These are phyloP conservation scores for Melastoma malabathricum DNA, from an alignment of 345 rosid genomes.

Conservation along the genomic window DNA sequence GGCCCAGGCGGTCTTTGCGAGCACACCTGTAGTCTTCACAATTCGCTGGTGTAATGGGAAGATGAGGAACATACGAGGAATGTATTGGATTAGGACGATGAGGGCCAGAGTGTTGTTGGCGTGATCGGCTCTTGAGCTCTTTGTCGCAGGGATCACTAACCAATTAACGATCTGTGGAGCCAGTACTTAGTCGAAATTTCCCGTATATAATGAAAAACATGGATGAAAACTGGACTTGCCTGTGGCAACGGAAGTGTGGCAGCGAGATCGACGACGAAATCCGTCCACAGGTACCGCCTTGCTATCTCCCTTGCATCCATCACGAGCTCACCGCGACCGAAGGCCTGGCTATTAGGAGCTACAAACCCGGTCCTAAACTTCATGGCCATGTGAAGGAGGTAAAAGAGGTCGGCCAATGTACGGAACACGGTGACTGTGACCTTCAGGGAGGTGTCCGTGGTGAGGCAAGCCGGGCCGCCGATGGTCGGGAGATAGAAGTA, in stretches of 20 bases:
- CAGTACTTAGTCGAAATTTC: neutral
- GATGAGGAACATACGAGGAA: constrained; percentile 66
- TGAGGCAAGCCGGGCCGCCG: constrained; percentile 43
- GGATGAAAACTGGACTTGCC: constrained; percentile 10
- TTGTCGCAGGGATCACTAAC: constrained; percentile 51
- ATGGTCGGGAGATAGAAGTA: constrained; percentile 62
- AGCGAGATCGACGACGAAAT: constrained; percentile 64
- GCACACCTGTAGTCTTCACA: constrained; percentile 51
- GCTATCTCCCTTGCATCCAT: constrained; percentile 71
- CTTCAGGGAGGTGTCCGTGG: constrained; percentile 31
- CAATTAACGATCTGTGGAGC: constrained; percentile 49
- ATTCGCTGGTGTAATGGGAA: constrained; percentile 63
- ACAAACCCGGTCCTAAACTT: constrained; percentile 80
- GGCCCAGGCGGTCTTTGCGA: constrained; percentile 78
- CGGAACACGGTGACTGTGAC: constrained; percentile 52
- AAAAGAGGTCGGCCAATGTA: constrained; percentile 51
- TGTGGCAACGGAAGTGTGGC: constrained; percentile 84
- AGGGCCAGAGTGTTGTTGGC: constrained; percentile 55
- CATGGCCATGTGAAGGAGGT: constrained; percentile 47
- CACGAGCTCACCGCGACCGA: constrained; percentile 82
- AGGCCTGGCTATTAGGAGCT: constrained; percentile 58
- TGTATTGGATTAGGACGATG: constrained; percentile 59
- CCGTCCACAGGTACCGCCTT: constrained; percentile 44
- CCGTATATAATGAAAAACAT: neutral
- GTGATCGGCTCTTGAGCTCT: constrained; percentile 38